Conservation (phyloP, 2,329 filamentous ascomycete genomes). For the Fusarium continuum region DNA sequence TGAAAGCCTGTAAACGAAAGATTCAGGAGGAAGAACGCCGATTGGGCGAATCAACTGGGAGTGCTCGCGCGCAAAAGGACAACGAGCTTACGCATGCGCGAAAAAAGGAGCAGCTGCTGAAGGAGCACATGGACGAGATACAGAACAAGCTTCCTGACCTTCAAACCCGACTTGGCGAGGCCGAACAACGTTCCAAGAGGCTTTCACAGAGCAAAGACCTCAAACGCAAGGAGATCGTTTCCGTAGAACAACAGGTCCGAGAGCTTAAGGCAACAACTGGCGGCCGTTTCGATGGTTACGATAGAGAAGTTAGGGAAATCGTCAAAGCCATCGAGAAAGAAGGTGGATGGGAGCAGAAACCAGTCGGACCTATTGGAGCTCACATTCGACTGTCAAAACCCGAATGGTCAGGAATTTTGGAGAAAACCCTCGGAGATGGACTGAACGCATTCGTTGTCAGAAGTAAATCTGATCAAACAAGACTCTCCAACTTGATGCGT, state of each 20-base stretch:
- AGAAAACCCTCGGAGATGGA: constrained; percentile 74
- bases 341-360: constrained; percentile 71
- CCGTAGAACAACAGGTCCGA: constrained; percentile 56
- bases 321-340: constrained; percentile 76
- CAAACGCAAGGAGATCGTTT: constrained; percentile 64
- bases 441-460: constrained; percentile 85
- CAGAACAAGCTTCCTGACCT: constrained; percentile 48
- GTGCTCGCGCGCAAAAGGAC: constrained; percentile 70
- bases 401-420: constrained; percentile 84
- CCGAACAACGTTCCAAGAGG: constrained; percentile 45
- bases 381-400: constrained; percentile 80
- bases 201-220: constrained; percentile 46
- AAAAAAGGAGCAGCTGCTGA: constrained; percentile 41
- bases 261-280: constrained; percentile 66
- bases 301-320: constrained; percentile 68
- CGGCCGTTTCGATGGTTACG: constrained; percentile 71
- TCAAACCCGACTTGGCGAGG: constrained; percentile 46
- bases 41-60: constrained; percentile 74
- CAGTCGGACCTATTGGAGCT: constrained; percentile 84
- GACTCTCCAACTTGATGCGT: constrained; percentile 72
- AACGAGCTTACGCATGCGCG: constrained; percentile 57
- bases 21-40: constrained; percentile 67
- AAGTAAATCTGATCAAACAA: constrained; percentile 77
- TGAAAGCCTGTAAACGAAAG: constrained; percentile 56
- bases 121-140: constrained; percentile 41